Base-by-base conservation (phyloP, 192 early-diverging fungal genomes). In the Phycomyces nitens region DNA sequence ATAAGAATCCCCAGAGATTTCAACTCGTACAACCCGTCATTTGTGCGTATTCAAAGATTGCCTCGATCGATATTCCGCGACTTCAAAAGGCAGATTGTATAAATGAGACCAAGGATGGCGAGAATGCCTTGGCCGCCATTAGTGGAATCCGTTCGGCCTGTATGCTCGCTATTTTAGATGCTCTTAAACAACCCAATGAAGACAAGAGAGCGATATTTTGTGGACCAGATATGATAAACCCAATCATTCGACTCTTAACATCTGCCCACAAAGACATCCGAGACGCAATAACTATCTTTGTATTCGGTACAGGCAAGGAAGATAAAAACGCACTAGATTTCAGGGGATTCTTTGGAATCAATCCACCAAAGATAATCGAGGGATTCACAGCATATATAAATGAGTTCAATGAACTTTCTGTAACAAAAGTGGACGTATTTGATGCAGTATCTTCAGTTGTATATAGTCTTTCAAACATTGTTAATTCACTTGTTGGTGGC, bases 21-120 rank as follows among this genome's bases (percentile, higher is more conserved):
- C 41, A 57, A 38, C 23, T 60, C 0, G 16, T 60, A 10, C 41
- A 52, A 5, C 23, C 47, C n/a, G 15, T 68, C 14, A 47, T 68
- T 20, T 47, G 60, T 38, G 51, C 58, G n/a, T 60, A 68, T 34
- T 20, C 58, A n/a, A 50, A 60, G 14, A 51, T 68, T 12, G 66
- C 58, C 11, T 40, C 39, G 0, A 38, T 60, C 3, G 58, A 68
- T 60, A 68, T 60, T 2, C 58, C 58, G 2, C 53, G 43, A 14
- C 44, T 60, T 42, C 41, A 54, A 4, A 26, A 42, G 12, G 34
- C 7, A 0, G 29, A 41, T 18, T 12, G 44, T 0, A 49, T 42
- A 2, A 42, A 68, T 0, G 14, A 29, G 14, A 51, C 47, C 0
- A 26, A 52, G 21, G 29, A 62, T 0, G 44, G 60, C 3, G 40